Evolutionary conservation across 2,329 filamentous ascomycete species (phyloP), one percentile per base, ranked within the genome.

Genomic region (Stachybotrys elegans): DNA sequence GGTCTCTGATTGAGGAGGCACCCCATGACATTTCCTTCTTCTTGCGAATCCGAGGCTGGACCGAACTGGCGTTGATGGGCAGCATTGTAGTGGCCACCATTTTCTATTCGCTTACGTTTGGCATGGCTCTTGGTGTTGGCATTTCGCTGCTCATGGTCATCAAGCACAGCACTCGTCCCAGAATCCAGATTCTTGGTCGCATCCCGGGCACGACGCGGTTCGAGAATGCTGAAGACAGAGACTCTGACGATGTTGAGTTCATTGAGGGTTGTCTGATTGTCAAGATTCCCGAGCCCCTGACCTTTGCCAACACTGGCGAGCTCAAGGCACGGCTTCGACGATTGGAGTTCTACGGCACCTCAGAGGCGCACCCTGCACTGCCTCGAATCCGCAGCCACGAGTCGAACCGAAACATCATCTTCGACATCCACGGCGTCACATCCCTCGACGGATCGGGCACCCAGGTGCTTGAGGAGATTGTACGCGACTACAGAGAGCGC

Each of bases 391-490:
- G 91, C 5, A 72, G 77, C 21, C 78, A 82, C n/a, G 85, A 92
- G 48, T 83, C 88, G 57, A 96, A 96, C 61, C 80, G 83, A 54
- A 96, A 95, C 59, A 76, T 98, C 63, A 90, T 98, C 49, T 97
- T 98, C 57, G 93, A 98, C 61, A 90, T 97, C 7, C 92, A 97
- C 55, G 93, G 93, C n/a, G 93, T 98, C 4, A 95, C 91, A 0
- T 86, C 86, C 22, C 83, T 98, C 56, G 93, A 98, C 60, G 93
- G 90, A 6, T 95, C 90, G 0, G 93, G 92, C 2, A 86, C 88
- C 0, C 93, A 97, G 66, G 92, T 97, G 1, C 72, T 98, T 3
- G 78, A 81, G 38, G 93, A 97, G 66, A 97, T 97, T 53, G 88
- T 98, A 14, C 72, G 81, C 39, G 77, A 73, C 22, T 97, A 97